Percentiles rank a stretch among this genome's conserved stretches.
Conservation (phyloP, 805 yeast genomes). For the Danielia reshetovae region DNA sequence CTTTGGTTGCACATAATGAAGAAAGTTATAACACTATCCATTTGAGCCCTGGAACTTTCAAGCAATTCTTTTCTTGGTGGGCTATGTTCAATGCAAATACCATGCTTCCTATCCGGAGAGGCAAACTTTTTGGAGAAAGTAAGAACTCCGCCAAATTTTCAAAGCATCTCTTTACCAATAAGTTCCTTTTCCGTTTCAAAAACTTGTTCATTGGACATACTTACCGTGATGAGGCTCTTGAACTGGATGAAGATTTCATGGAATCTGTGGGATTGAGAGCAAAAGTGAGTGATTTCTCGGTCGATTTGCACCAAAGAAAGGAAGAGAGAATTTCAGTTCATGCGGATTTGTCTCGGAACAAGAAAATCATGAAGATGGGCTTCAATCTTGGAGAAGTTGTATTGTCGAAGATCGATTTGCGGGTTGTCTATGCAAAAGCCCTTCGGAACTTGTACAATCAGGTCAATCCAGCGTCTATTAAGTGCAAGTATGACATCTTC, state of each 20-base stretch:
- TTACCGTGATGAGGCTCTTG: constrained; percentile 47
- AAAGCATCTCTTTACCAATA: constrained; percentile 67
- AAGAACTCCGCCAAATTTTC: constrained; percentile 61
- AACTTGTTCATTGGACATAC: constrained; percentile 76
- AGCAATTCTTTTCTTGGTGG: constrained; percentile 85
- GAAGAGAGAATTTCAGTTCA: constrained; percentile 34
- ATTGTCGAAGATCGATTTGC: constrained; percentile 52
- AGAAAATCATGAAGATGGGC: constrained; percentile 50
- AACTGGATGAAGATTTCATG: constrained; percentile 36
- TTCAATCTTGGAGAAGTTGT: constrained; percentile 66
- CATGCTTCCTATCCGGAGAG: constrained; percentile 75
- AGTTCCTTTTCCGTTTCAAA: constrained; percentile 68
- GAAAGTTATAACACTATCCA: constrained; percentile 66
- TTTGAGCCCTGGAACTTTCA: constrained; percentile 64
- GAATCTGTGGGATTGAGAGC: constrained; percentile 67
- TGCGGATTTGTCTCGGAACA: constrained; percentile 45
- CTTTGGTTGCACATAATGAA: constrained; percentile 33
- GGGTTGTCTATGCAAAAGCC: constrained; percentile 51
- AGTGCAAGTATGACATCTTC: constrained; percentile 31
- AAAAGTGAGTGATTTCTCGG: constrained; percentile 33
- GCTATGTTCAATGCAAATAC: constrained; percentile 70
- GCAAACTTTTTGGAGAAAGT: constrained; percentile 60
- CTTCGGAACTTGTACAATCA: constrained; percentile 25
- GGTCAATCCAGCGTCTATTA: constrained; percentile 2
- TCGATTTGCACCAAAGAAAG: constrained; percentile 40